These are phyloP conservation scores for Aspergillus sparsus DNA, from an alignment of 495 filamentous ascomycete species.

Conservation along the genomic window DNA sequence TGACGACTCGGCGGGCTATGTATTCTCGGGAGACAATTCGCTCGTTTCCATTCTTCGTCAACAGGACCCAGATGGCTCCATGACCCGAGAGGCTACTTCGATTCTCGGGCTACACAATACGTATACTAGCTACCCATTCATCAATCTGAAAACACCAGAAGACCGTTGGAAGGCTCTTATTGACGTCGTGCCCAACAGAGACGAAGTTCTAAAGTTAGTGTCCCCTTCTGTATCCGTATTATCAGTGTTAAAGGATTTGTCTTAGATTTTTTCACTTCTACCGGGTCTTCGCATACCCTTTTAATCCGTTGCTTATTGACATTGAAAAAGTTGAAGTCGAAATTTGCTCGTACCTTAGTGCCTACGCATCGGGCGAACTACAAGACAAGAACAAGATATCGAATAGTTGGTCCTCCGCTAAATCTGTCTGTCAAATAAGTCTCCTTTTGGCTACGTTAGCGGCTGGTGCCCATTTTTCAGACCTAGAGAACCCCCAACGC, in stretches of 20 bases:
- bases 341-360: slow-evolving; percentile 46
- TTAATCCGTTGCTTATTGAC: slow-evolving; percentile 53
- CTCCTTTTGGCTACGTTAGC: slow-evolving; percentile 52
- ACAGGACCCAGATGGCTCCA: slow-evolving; percentile 57
- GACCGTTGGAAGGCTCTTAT: slow-evolving; percentile 36
- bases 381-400: slow-evolving; percentile 22
- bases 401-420: slow-evolving; percentile 34
- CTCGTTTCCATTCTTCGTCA: slow-evolving; percentile 36
- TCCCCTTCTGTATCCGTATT: not conserved
- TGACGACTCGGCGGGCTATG: slow-evolving; percentile 34
- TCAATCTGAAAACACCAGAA: slow-evolving; percentile 31
- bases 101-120: slow-evolving; percentile 76
- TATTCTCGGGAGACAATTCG: slow-evolving; percentile 44
- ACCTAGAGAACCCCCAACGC: slow-evolving; percentile 35
- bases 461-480: slow-evolving; percentile 54
- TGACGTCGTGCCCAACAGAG: slow-evolving; percentile 31
- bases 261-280: slow-evolving; percentile 52
- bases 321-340: slow-evolving; percentile 51
- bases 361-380: slow-evolving; percentile 34
- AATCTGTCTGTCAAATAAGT: slow-evolving; percentile 42
- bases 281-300: slow-evolving; percentile 49
- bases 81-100: slow-evolving; percentile 36
- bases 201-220: slow-evolving; percentile 38
- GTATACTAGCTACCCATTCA: slow-evolving; percentile 67
- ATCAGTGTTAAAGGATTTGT: slow-evolving; percentile 3